Evolutionary conservation across 352 stramenopile genomes (phyloP), one percentile per base, ranked within the genome.

Genomic region (Phytophthora palmivora): DNA sequence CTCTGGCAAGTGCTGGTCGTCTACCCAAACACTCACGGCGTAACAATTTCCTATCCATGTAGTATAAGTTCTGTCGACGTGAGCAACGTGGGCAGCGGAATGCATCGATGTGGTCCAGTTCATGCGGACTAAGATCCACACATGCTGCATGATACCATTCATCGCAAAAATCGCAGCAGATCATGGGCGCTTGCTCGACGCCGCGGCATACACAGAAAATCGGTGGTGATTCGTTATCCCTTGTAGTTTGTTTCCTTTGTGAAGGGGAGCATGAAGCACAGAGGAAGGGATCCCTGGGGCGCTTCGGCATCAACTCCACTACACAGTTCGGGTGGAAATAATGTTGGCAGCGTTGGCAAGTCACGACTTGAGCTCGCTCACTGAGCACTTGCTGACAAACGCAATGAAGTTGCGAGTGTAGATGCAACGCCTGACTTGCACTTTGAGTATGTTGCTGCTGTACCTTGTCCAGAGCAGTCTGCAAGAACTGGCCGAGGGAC

Each of bases 141-240:
- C 87, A 95, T 1, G 39, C 47, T 0, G 78, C 75, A 48, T 95
- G 87, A 47, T 94, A 95, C 87, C 87, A 95, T 71, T 95, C 87
- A 54, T 95, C 87, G 34, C 87, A 95, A 47, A 90, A 88, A 44
- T 95, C 87, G 54, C 87, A 95, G 68, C 87, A 95, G 43, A 95
- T 91, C 87, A 95, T 95, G 15, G 87, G 76, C n/a, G 74, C 54
- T 36, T 79, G 65, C 21, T 95, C 87, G 0, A 60, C 50, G 6
- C 79, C 78, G 21, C 87, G 75, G 22, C 87, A 95, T n/a, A 86
- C 52, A 39, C 87, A 95, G 47, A 92, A 95, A 10, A 89, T 50
- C 24, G 70, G 70, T 24, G 58, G 33, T 4, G 30, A 22, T 10
- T 18, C 50, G 1, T 33, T 26, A 18, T 24, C n/a, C 16, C 37